These are phyloP conservation scores for Ramalina intermedia DNA, from an alignment of 495 filamentous ascomycete species.

Conservation along the genomic window DNA sequence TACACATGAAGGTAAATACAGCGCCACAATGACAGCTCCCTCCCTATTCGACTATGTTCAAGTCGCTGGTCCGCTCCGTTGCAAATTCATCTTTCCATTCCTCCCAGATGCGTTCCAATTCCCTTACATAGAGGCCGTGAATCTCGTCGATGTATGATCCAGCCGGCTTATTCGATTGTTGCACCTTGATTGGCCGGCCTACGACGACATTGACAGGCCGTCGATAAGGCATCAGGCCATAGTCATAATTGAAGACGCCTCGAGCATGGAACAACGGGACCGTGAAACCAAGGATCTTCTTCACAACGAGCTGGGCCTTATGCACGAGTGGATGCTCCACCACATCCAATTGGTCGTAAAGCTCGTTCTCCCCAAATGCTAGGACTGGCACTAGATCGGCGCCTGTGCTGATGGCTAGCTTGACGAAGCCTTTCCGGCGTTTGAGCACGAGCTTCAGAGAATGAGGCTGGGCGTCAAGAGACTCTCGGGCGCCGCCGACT, in stretches of 20 bases:
- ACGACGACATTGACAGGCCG: conserved; percentile 77
- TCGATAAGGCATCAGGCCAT: conserved; percentile 88
- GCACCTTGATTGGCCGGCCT: conserved; percentile 61
- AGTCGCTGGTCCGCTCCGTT: conserved; percentile 50
- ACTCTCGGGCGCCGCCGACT: conserved; percentile 82
- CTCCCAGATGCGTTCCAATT: conserved; percentile 74
- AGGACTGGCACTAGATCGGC: conserved; percentile 87
- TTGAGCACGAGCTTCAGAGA: conserved; percentile 61
- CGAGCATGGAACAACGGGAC: conserved; percentile 79
- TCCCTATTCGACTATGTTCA: conserved; percentile 63
- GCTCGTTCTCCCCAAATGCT: conserved; percentile 86
- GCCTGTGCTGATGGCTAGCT: conserved; percentile 75
- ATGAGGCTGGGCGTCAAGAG: conserved; percentile 68
- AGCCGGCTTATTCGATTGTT: conserved; percentile 42
- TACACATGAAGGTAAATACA: neutral
- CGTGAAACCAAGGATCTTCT: conserved; percentile 81
- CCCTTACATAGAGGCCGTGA: conserved; percentile 62
- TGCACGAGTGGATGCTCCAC: conserved; percentile 58
- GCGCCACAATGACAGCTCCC: neutral
- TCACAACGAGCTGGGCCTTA: conserved; percentile 62
- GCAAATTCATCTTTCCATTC: conserved; percentile 79
- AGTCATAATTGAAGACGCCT: conserved; percentile 95
- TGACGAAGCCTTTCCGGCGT: conserved; percentile 82
- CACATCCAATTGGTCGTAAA: conserved; percentile 76
- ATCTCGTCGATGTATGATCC: conserved; percentile 64